A percentile compares a stretch with the other conserved stretches of the same genome.
Evolutionary conservation across 257 asterid genomes (phyloP).

Genomic region (Coffea eugenioides): DNA sequence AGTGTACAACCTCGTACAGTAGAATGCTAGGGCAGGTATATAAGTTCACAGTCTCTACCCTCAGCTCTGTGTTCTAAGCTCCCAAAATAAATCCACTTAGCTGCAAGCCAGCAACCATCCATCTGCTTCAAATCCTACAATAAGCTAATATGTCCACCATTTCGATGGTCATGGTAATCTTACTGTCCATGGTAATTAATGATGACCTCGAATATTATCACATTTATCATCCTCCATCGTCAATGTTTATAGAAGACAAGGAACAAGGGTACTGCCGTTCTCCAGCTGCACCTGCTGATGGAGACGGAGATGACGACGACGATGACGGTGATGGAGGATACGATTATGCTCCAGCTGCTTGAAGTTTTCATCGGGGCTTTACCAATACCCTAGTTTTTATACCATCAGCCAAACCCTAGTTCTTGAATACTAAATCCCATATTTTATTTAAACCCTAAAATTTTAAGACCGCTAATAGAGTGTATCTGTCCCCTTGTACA

Average conservation of each 20-base stretch:
- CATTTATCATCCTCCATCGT: not conserved
- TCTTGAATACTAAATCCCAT: not conserved
- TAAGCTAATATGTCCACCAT: not conserved
- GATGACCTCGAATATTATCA: not conserved
- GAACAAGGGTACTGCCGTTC: not conserved
- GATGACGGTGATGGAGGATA: constrained; percentile 6
- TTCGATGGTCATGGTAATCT: not conserved
- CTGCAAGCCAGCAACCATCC: not conserved
- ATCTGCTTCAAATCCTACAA: not conserved
- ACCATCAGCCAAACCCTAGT: not conserved
- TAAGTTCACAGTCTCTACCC: not conserved
- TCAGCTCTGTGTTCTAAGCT: not conserved
- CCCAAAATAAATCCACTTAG: not conserved
- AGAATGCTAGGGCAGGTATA: not conserved
- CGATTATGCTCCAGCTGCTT: constrained; percentile 13
- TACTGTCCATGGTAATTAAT: not conserved
- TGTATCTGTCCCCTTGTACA: not conserved
- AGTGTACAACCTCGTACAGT: not conserved
- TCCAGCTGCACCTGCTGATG: not conserved
- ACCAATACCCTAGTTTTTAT: not conserved
- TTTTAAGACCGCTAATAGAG: not conserved
- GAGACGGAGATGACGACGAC: not conserved
- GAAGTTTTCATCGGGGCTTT: not conserved
- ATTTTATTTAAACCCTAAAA: not conserved
- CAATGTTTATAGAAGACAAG: not conserved